These are phyloP conservation scores for Candida albicans DNA, from an alignment of 1,139 yeast species.

Conservation along the genomic window DNA sequence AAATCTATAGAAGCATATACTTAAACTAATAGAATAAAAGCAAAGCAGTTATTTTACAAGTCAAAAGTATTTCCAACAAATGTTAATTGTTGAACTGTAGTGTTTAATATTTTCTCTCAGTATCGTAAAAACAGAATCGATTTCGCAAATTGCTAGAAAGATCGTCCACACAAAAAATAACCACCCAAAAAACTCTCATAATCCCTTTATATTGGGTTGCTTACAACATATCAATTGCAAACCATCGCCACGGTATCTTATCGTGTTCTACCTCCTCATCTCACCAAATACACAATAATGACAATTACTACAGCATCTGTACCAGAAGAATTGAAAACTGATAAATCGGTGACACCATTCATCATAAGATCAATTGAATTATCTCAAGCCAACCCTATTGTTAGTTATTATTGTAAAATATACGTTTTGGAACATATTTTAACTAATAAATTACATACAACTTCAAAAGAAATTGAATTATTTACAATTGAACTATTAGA, in stretches of 20 bases:
- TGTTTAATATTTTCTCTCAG: too few relatives aligned
- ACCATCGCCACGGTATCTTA: too few relatives aligned
- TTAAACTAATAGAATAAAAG: too few relatives aligned
- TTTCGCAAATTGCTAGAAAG: too few relatives aligned
- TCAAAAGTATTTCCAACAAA: too few relatives aligned
- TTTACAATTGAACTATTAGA: constrained; percentile 63
- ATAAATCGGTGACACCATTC: constrained; percentile 45
- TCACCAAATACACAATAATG: constrained; percentile 9
- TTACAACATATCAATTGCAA: too few relatives aligned
- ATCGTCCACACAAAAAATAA: background rate
- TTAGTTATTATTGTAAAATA: constrained; percentile 56
- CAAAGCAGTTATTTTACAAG: too few relatives aligned
- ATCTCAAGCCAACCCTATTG: constrained; percentile 49
- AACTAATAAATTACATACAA: constrained; percentile 54
- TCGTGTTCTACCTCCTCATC: too few relatives aligned
- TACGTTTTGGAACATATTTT: constrained; percentile 71
- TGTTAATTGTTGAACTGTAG: too few relatives aligned
- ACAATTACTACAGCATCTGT: constrained; percentile 19
- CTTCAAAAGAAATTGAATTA: constrained; percentile 50
- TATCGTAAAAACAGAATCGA: too few relatives aligned
- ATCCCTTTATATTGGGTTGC: too few relatives aligned
- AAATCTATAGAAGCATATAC: too few relatives aligned
- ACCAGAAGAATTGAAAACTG: constrained; percentile 30
- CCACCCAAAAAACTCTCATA: background rate
- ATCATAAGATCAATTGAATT: constrained; percentile 54